Evolutionary conservation across 2,329 filamentous ascomycete species (phyloP), one percentile per base, ranked within the genome.

Genomic region (Beauveria asiatica): DNA sequence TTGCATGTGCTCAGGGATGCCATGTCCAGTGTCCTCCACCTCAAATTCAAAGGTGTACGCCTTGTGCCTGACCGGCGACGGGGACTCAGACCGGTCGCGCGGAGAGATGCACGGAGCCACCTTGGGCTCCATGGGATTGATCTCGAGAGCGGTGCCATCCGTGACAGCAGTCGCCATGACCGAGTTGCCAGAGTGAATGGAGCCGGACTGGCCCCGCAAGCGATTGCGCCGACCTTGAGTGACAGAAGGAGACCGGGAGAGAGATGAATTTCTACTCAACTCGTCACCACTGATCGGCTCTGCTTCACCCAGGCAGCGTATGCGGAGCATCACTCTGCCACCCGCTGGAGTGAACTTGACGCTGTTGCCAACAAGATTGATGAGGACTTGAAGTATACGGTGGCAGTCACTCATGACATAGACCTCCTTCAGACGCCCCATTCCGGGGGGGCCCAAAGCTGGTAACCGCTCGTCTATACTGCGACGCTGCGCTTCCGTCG

Each of bases 281-380:
- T 61, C 46, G 17, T 61, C 52, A 13, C 39, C 27, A 13, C 41
- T 46, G 3, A n/a, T 46, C 25, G 49, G 52, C 11, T 61, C 59
- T n/a, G 42, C 73, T 68, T 90, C 88, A 8, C 86, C 83, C 0
- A 88, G 65, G 67, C 90, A 95, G 64, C 83, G 85, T 61, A 97
- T 92, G 9, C 85, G 83, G 9, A 96, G 82, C 30, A 85, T 80
- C 3, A 97, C 90, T 33, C 80, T 86, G 9, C 92, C 92, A 1
- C 85, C 86, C 8, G 83, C 73, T 0, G 90, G 90, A 0, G 92
- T 96, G 68, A 97, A 96, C 70, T 97, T 97, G 48, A 96, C 76
- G 70, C 88, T 90, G 75, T 97, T 97, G 72, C 89, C 92, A 50
- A 96, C 90, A 37, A 97, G 78, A 69, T 96, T 96, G 76, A 95